phyloP scores from a whole-genome alignment of 2,329 filamentous ascomycete genomes.

The Sporothrix schenckii region DNA sequence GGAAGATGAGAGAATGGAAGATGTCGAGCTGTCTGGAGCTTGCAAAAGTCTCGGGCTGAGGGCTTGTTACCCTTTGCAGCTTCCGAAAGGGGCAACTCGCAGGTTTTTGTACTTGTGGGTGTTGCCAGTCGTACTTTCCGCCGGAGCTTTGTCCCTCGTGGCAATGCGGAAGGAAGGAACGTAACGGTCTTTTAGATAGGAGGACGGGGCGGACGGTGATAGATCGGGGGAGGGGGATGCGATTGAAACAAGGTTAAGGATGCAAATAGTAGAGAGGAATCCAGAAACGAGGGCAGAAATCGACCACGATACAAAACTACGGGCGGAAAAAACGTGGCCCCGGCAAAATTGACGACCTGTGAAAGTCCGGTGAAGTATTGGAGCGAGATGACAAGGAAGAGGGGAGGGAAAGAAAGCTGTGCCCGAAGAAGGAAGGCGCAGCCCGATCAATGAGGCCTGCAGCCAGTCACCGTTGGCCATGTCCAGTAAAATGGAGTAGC shows the following conservation, averaged over 20 bases:
- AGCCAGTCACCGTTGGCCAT: neutral
- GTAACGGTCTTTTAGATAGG: neutral
- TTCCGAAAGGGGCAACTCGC: conserved; percentile 17
- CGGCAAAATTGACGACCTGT: conserved; percentile 19
- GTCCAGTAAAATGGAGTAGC: conserved; percentile 9
- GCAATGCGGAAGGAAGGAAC: neutral
- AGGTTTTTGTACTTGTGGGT: conserved; percentile 21
- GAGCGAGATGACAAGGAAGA: conserved; percentile 15
- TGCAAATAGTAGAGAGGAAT: conserved; percentile 3
- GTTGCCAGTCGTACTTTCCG: conserved; percentile 8
- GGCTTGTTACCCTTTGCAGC: conserved; percentile 9
- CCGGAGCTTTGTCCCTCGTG: conserved; percentile 18
- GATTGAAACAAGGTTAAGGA: neutral
- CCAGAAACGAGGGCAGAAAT: conserved; percentile 9
- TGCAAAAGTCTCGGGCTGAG: neutral
- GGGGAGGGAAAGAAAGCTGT: conserved; percentile 6
- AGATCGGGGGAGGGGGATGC: neutral
- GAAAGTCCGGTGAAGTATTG: conserved; percentile 10
- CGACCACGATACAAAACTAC: neutral
- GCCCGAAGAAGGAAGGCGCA: conserved; percentile 17
- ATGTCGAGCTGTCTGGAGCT: neutral
- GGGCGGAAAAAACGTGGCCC: conserved; percentile 25
- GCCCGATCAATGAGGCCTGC: neutral
- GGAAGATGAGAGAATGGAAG: neutral
- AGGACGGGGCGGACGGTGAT: neutral